Evolutionary conservation across 768 basidiomycete genomes (phyloP), one percentile per base, ranked within the genome.

Genomic region (Amanita phalloides): DNA sequence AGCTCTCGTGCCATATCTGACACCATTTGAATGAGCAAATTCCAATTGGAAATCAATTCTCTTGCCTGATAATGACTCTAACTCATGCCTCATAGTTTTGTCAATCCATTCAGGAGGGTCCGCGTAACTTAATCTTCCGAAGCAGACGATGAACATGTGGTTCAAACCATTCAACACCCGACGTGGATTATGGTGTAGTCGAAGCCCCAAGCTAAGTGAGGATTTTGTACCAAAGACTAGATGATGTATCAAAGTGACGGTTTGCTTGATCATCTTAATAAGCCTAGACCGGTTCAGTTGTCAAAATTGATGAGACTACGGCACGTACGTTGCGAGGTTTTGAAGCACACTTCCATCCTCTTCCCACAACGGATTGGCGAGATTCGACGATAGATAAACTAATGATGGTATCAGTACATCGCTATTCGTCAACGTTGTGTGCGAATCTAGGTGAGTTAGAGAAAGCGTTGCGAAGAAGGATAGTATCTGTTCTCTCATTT

Each of bases 51-150:
- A 20, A 55, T 25, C 39, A 33, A 25, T 25, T 11, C 14, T 60
- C 73, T 45, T 61, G 81, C 84, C 81, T 57, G 70, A 66, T 32
- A 79, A 65, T 25, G 65, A 60, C 55, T 71, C 71, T 38, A 82
- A 58, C 42, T 74, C 72, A 20, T 62, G 60, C 51, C 67, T 70
- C 13, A 65, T 61, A 44, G 68, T 61, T 13, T 53, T 51, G 21
- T 71, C 66, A 30, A 84, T 62, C 80, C 82, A 86, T 41, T 76
- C 71, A 13, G 84, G 83, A 9, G 77, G 68, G 43, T 80, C 81
- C 5, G 83, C 80, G 54, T 79, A 90, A 51, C 82, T 80, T 44
- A 92, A 66, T 55, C 88, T 74, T 36, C 89, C 85, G 50, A 92
- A 77, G 0, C 81, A 78, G n/a, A 89, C 80, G 26, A 82, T 77